A percentile compares a stretch with the other conserved stretches of the same genome.
phyloP scores from a whole-genome alignment of 225 moss, liverwort and hornwort genomes.

The Takakia lepidozioides region DNA sequence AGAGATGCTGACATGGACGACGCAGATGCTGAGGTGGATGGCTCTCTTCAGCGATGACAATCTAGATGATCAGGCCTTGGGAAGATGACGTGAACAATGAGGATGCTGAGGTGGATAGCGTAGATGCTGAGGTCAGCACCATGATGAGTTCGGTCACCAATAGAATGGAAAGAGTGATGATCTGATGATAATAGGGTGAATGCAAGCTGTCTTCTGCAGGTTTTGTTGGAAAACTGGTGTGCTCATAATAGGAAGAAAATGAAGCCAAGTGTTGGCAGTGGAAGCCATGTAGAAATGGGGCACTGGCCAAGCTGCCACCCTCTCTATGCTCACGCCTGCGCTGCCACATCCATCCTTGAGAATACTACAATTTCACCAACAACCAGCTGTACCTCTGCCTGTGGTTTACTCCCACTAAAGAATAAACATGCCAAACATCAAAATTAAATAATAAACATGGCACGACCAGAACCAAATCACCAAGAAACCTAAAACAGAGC shows the following conservation, averaged over 20 bases:
- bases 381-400: too few relatives aligned
- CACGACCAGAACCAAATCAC: too few relatives aligned
- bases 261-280: constrained; percentile 77
- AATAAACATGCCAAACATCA: too few relatives aligned
- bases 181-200: constrained; percentile 88
- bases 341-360: too few relatives aligned
- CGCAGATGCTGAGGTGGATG: constrained; percentile 38
- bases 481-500: too few relatives aligned
- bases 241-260: constrained; percentile 64
- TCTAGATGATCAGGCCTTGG: constrained; percentile 65
- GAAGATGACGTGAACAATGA: constrained; percentile 10
- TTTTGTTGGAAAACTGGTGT: constrained; percentile 70
- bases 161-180: constrained; percentile 70
- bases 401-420: too few relatives aligned
- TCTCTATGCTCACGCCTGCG: too few relatives aligned
- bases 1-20: constrained; percentile 42
- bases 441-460: too few relatives aligned
- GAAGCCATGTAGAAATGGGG: constrained; percentile 74
- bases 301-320: constrained; percentile 79
- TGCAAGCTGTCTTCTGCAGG: constrained; percentile 72
- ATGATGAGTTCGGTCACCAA: constrained; percentile 51
- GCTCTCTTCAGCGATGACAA: constrained; percentile 50
- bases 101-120: constrained; percentile 29
- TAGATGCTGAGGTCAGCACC: constrained; percentile 37
- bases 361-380: too few relatives aligned